Evolutionary conservation across 306 rosid genomes (phyloP), one percentile per base, ranked within the genome.

Genomic region (Acacia melanoxylon): DNA sequence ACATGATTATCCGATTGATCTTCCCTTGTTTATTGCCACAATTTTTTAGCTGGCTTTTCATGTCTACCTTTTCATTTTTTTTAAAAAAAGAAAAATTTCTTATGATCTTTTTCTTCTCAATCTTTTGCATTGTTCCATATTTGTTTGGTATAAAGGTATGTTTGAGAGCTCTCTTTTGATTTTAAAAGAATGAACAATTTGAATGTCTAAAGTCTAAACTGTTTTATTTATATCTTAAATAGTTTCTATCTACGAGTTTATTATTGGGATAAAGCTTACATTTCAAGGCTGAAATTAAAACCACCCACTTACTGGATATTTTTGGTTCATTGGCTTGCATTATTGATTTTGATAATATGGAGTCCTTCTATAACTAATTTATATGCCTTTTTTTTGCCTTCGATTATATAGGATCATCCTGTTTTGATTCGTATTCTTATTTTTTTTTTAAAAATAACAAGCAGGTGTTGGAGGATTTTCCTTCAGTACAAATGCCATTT

Each of bases 401-500:
- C 78, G 0, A 35, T 35, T 35, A 49, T 72, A 78, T 44, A 48
- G 31, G 46, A 67, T 54, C 78, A 58, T 58, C 61, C 80, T 81
- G 19, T 12, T 68, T 37, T 40, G 22, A 69, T 11, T 40, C 14
- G 13, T 44, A 71, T 44, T 42, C 11, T 2, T 70, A 6, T 42
- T 11, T 51, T 7, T 49, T 33, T 4, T 35, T 33, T 33, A 31
- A 31, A 5, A n/a, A n/a, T n/a, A n/a, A n/a, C n/a, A 20, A 72
- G 49, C n/a, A 94, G 98, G 94, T 87, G 74, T 84, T 94, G 22
- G 94, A 93, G 83, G 98, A 95, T 88, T 95, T 95, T 71, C 93
- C 98, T 71, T 93, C 98, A 15, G 98, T 90, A 81, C 89, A 91
- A 86, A 89, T 95, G 92, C 95, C 98, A 62, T 86, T 95, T 82